Evolutionary conservation across 2,329 filamentous ascomycete genomes (phyloP).

Genomic region (Lachnellula hyalina): DNA sequence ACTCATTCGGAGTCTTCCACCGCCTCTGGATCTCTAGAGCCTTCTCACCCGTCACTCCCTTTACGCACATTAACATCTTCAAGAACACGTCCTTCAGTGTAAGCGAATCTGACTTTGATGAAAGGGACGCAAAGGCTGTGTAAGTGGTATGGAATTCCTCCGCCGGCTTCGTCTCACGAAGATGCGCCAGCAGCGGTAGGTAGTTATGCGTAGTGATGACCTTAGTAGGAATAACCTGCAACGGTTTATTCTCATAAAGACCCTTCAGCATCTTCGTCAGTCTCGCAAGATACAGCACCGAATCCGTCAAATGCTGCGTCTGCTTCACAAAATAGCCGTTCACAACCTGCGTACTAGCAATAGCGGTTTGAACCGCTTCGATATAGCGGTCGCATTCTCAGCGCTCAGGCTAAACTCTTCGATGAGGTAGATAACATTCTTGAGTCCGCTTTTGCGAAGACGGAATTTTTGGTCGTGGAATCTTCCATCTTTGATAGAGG

Average conservation of each 20-base stretch:
- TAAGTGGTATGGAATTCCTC: slow-evolving; percentile 61
- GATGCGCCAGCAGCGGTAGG: slow-evolving; percentile 54
- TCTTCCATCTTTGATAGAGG: slow-evolving; percentile 74
- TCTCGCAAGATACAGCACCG: slow-evolving; percentile 66
- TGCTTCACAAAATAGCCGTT: slow-evolving; percentile 75
- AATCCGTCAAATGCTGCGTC: slow-evolving; percentile 71
- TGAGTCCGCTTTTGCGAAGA: slow-evolving; percentile 64
- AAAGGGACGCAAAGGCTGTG: slow-evolving; percentile 63
- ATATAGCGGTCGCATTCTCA: slow-evolving; percentile 51
- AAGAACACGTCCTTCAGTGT: slow-evolving; percentile 70
- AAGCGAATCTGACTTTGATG: slow-evolving; percentile 69
- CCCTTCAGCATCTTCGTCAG: slow-evolving; percentile 65
- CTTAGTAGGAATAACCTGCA: slow-evolving; percentile 61
- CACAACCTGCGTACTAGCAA: slow-evolving; percentile 72
- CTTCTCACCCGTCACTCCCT: slow-evolving; percentile 70
- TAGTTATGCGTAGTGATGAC: slow-evolving; percentile 62
- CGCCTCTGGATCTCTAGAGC: slow-evolving; percentile 72
- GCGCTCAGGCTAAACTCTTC: slow-evolving; percentile 64
- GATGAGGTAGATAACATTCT: slow-evolving; percentile 72
- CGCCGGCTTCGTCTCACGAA: slow-evolving; percentile 47
- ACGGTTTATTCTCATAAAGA: slow-evolving; percentile 53
- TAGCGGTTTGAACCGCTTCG: slow-evolving; percentile 65
- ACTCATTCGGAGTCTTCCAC: slow-evolving; percentile 69
- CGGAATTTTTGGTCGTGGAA: slow-evolving; percentile 85
- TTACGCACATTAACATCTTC: slow-evolving; percentile 82